Conservation (phyloP, 257 asterid genomes). For the Fraxinus excelsior region DNA sequence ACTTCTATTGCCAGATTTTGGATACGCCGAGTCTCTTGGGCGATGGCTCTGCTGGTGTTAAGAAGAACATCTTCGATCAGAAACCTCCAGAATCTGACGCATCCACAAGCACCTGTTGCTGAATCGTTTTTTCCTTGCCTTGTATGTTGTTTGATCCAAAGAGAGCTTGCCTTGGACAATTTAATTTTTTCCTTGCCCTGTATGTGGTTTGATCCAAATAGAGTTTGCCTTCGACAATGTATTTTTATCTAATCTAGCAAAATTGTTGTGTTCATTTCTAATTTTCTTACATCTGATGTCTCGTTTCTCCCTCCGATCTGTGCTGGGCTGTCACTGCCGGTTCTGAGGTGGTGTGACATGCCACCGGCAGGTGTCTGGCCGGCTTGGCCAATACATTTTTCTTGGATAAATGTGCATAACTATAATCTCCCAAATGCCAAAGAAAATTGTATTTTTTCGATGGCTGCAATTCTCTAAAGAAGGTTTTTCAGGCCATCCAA, state of each 20-base stretch:
- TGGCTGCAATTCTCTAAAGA: neutral
- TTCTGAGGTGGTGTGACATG: no score
- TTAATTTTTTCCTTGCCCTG: neutral
- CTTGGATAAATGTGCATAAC: neutral
- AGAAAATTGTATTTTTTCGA: neutral
- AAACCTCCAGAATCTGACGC: conserved; percentile 75
- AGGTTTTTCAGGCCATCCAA: no score
- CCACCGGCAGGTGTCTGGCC: neutral
- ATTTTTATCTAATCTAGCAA: neutral
- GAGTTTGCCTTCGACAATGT: neutral
- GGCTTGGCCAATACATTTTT: neutral
- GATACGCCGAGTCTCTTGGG: conserved; percentile 87
- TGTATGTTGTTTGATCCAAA: neutral
- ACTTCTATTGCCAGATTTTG: conserved; percentile 58
- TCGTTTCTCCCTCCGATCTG: no score
- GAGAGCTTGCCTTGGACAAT: neutral
- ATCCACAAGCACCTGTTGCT: conserved; percentile 79
- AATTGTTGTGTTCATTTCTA: neutral
- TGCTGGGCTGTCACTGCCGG: no score
- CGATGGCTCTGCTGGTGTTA: conserved; percentile 72
- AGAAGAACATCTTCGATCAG: conserved; percentile 87
- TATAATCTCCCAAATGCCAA: neutral
- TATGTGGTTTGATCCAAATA: neutral
- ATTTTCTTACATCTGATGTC: no score
- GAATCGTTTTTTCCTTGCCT: conserved; percentile 25